phyloP scores from a whole-genome alignment of 106 monocot genomes.

The Gastrodia elata region DNA sequence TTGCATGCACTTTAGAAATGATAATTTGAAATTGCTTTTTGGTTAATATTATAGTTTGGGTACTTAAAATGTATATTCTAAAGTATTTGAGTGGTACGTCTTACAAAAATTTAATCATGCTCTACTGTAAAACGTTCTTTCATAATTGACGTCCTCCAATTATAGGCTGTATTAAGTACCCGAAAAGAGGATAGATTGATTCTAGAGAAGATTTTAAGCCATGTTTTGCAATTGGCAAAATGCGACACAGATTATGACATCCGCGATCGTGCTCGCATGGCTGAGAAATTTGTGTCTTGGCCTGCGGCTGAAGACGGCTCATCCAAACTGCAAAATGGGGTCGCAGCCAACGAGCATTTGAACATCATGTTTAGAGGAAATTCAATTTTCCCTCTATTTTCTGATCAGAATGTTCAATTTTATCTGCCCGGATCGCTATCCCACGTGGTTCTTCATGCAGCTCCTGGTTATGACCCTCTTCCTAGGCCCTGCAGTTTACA shows the following conservation, averaged over 20 bases:
- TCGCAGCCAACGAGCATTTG: conserved; percentile 19
- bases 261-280: conserved; percentile 70
- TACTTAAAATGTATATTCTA: neutral
- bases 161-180: conserved; percentile 41
- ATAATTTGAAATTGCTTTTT: too few relatives aligned
- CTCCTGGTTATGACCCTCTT: conserved; percentile 82
- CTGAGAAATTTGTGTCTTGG: conserved; percentile 42
- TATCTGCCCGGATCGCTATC: conserved; percentile 96
- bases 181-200: conserved; percentile 26
- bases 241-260: conserved; percentile 67
- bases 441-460: conserved; percentile 87
- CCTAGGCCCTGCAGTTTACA: conserved; percentile 68
- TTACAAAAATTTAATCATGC: neutral
- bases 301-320: conserved; percentile 11
- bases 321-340: conserved; percentile 8
- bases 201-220: conserved; percentile 42
- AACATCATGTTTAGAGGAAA: conserved; percentile 38
- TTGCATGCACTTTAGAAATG: too few relatives aligned
- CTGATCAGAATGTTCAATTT: conserved; percentile 24
- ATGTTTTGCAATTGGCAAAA: conserved; percentile 76
- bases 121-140: neutral
- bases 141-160: neutral
- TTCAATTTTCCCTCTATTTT: conserved; percentile 3
- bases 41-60: neutral
- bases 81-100: neutral